Percentiles rank a stretch among this genome's conserved stretches.
These are phyloP conservation scores for Brassica nigra DNA, from an alignment of 345 rosid genomes.

Conservation along the genomic window DNA sequence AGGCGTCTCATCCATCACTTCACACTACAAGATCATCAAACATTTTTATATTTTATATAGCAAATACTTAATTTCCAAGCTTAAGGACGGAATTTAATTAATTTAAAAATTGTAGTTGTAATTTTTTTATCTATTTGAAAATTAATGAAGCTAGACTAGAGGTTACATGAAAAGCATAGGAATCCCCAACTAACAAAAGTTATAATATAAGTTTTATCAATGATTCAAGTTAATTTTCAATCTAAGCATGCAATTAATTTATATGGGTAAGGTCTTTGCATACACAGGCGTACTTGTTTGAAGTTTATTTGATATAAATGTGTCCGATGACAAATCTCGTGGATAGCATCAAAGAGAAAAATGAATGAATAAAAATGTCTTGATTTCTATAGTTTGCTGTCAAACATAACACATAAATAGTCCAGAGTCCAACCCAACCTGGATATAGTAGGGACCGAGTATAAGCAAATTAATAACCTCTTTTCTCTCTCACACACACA, in stretches of 20 bases:
- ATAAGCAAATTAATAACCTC: conserved; percentile 12
- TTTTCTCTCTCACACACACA: neutral
- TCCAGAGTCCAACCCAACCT: conserved; percentile 43
- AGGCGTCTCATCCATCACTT: conserved; percentile 35
- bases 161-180: neutral
- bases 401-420: conserved; percentile 28
- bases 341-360: conserved; percentile 26
- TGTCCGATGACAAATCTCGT: conserved; percentile 17
- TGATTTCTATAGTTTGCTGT: conserved; percentile 33
- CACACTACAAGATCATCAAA: conserved; percentile 31
- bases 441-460: conserved; percentile 43
- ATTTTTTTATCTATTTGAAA: neutral
- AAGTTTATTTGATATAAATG: conserved; percentile 20
- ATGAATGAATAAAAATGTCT: conserved; percentile 17
- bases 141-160: neutral
- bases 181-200: neutral
- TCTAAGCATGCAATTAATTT: conserved; percentile 19
- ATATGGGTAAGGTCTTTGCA: neutral
- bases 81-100: neutral
- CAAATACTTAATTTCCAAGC: neutral
- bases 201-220: neutral
- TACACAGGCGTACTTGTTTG: neutral
- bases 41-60: neutral
- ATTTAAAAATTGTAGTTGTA: neutral
- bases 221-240: neutral